These are phyloP conservation scores for Coemansia sp. DNA, from an alignment of 192 early-diverging fungal genomes.

Conservation along the genomic window DNA sequence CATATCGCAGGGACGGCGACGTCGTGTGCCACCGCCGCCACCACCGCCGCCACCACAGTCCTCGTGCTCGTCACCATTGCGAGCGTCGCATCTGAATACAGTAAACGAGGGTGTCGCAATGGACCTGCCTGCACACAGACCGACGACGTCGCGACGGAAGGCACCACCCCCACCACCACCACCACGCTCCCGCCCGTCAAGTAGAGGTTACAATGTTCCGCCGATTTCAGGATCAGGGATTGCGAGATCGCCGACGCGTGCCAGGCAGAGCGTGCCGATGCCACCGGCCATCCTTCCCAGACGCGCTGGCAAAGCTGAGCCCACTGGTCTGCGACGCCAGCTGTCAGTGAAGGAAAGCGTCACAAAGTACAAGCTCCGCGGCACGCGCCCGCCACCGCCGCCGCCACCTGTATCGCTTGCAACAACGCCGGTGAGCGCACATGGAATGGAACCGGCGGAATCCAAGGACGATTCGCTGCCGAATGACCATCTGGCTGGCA, in stretches of 20 bases:
- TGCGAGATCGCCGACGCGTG: too few relatives aligned
- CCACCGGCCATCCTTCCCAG: conserved; percentile 10
- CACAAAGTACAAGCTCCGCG: conserved; percentile 40
- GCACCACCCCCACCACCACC: conserved; percentile 30
- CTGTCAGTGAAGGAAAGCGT: conserved; percentile 52
- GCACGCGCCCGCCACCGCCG: conserved; percentile 16
- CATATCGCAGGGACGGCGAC: conserved; percentile 11
- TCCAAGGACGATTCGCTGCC: background rate
- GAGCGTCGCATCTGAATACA: background rate
- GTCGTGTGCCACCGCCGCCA: conserved; percentile 41
- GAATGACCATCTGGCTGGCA: background rate
- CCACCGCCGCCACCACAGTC: conserved; percentile 22
- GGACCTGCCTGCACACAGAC: background rate
- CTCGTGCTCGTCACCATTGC: background rate
- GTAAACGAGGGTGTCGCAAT: conserved; percentile 1
- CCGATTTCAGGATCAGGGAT: too few relatives aligned
- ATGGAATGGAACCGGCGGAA: background rate
- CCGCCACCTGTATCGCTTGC: conserved; percentile 20
- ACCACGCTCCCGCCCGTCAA: conserved; percentile 9
- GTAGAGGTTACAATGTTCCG: background rate
- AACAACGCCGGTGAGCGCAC: background rate
- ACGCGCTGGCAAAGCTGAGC: conserved; percentile 16
- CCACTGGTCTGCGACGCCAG: conserved; percentile 46
- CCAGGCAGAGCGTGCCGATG: background rate
- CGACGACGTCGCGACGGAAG: conserved; percentile 24